Conservation (phyloP, 768 basidiomycete species). For the Terana coerulea region DNA sequence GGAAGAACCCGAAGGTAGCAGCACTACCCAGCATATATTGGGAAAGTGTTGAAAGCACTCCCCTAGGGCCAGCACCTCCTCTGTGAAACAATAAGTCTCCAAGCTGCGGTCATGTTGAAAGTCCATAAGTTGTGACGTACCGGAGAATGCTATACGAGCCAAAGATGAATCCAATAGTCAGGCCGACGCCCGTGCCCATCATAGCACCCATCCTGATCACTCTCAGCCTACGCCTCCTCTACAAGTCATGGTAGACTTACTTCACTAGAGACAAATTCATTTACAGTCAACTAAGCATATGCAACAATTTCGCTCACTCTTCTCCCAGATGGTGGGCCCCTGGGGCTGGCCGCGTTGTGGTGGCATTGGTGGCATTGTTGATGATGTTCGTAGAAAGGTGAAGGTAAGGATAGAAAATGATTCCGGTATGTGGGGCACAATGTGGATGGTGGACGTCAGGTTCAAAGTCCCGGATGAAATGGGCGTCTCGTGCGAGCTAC, state of each 20-base stretch:
- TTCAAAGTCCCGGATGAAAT: background rate
- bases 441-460: background rate
- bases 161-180: constrained; percentile 97
- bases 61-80: constrained; percentile 88
- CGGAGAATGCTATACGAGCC: constrained; percentile 89
- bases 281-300: constrained; percentile 18
- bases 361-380: constrained; percentile 22
- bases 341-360: constrained; percentile 34
- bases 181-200: constrained; percentile 91
- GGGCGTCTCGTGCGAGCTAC: background rate
- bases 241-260: constrained; percentile 16
- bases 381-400: constrained; percentile 6
- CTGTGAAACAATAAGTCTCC: constrained; percentile 36
- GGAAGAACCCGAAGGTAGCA: constrained; percentile 96
- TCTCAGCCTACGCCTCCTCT: background rate
- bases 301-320: constrained; percentile 61
- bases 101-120: background rate
- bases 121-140: constrained; percentile 39
- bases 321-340: constrained; percentile 71
- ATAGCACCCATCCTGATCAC: constrained; percentile 78
- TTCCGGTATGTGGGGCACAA: constrained; percentile 11
- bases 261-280: constrained; percentile 21
- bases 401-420: constrained; percentile 8
- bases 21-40: constrained; percentile 99
- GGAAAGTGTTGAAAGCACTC: constrained; percentile 85